phyloP scores from a whole-genome alignment of 192 early-diverging fungal genomes.

The Coemansia nantahalensis region DNA sequence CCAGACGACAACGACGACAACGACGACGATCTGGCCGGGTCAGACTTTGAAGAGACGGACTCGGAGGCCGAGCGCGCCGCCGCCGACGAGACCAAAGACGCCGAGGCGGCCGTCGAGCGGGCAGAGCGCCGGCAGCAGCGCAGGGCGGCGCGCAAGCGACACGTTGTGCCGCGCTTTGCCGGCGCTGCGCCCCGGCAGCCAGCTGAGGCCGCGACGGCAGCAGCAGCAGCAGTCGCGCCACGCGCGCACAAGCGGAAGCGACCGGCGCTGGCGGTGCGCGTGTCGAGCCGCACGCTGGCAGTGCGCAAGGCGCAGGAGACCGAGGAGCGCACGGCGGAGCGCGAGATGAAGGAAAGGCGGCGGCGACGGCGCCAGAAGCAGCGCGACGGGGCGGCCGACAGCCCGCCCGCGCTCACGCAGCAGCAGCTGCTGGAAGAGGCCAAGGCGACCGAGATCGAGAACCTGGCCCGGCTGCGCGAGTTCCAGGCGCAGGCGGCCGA shows the following conservation, averaged over 20 bases:
- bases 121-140: slow-evolving; percentile 30
- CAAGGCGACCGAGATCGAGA: slow-evolving; percentile 38
- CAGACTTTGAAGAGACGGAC: slow-evolving; percentile 49
- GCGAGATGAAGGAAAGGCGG: slow-evolving; percentile 25
- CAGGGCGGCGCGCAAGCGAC: slow-evolving; percentile 29
- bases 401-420: slow-evolving; percentile 27
- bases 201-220: not conserved
- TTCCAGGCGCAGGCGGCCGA: slow-evolving; percentile 43
- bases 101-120: slow-evolving; percentile 18
- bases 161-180: slow-evolving; percentile 39
- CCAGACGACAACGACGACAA: slow-evolving; percentile 5
- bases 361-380: slow-evolving; percentile 15
- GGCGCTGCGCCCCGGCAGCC: not conserved
- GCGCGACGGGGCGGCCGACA: not conserved
- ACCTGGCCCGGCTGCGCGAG: slow-evolving; percentile 26
- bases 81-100: slow-evolving; percentile 23
- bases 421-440: slow-evolving; percentile 50
- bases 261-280: slow-evolving; percentile 21
- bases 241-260: slow-evolving; percentile 1
- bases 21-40: slow-evolving; percentile 35
- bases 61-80: slow-evolving; percentile 39
- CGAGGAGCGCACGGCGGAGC: slow-evolving; percentile 25
- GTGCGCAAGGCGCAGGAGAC: slow-evolving; percentile 45
- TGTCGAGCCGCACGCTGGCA: slow-evolving; percentile 37
- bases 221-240: not conserved